Evolutionary conservation across 306 rosid genomes (phyloP).

Genomic region (Datisca glomerata): DNA sequence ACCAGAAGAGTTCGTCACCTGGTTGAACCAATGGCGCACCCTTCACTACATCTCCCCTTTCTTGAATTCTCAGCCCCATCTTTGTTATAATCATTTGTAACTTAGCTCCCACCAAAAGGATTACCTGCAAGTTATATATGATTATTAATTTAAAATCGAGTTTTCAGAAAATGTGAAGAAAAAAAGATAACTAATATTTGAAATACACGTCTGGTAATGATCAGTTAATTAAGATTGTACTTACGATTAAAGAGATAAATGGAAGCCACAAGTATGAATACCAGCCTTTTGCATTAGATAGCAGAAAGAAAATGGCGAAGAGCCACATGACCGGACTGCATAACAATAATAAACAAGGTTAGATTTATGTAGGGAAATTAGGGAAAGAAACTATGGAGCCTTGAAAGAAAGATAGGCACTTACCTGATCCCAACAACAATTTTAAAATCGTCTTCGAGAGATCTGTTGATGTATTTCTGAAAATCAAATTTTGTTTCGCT

Average conservation of each 20-base stretch:
- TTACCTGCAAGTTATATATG: too few species aligned
- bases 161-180: background rate
- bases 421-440: conserved; percentile 78
- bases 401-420: too few species aligned
- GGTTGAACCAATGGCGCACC: conserved; percentile 74
- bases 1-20: conserved; percentile 75
- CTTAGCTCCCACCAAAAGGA: conserved; percentile 64
- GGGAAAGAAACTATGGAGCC: too few species aligned
- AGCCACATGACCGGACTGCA: conserved; percentile 84
- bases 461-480: conserved; percentile 52
- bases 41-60: conserved; percentile 54
- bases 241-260: conserved; percentile 60
- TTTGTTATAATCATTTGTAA: conserved; percentile 57
- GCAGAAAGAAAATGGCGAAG: conserved; percentile 47
- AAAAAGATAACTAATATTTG: background rate
- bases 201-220: too few species aligned
- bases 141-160: background rate
- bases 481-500: conserved; percentile 54
- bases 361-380: conserved; percentile 1
- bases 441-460: conserved; percentile 84
- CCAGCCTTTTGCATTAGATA: conserved; percentile 60
- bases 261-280: conserved; percentile 72
- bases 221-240: too few species aligned
- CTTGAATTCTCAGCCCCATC: conserved; percentile 59
- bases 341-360: conserved; percentile 3